Evolutionary conservation across 768 basidiomycete genomes (phyloP).

Genomic region (Phylloporus rhodoxanthus): DNA sequence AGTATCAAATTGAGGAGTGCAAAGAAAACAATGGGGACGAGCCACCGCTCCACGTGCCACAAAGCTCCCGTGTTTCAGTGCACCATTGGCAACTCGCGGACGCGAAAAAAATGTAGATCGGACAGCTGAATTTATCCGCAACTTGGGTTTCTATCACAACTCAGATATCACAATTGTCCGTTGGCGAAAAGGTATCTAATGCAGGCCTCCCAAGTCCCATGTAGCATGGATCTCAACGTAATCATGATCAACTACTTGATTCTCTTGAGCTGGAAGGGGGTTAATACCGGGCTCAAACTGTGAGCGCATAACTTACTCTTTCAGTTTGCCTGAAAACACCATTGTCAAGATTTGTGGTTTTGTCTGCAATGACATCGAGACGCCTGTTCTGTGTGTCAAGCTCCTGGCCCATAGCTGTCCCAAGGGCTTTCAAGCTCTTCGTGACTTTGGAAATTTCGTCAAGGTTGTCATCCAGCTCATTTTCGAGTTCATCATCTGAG

Average conservation of each 20-base stretch:
- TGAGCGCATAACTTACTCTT: conserved; percentile 46
- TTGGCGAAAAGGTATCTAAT: conserved; percentile 17
- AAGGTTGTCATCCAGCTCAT: conserved; percentile 89
- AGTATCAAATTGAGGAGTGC: neutral
- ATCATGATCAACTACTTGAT: conserved; percentile 40
- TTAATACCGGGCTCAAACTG: conserved; percentile 5
- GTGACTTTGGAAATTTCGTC: conserved; percentile 78
- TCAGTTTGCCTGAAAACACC: conserved; percentile 79
- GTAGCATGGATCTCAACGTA: neutral
- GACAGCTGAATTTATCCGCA: neutral
- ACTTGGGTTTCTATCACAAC: neutral
- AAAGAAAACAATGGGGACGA: neutral
- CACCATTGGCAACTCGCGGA: neutral
- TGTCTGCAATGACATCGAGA: conserved; percentile 70
- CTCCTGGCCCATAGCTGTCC: conserved; percentile 80
- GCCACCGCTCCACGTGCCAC: too few relatives aligned
- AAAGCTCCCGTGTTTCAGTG: too few relatives aligned
- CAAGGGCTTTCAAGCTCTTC: conserved; percentile 72
- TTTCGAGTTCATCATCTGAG: conserved; percentile 91
- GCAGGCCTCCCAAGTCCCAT: neutral
- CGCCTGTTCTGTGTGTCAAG: conserved; percentile 81
- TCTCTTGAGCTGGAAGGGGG: conserved; percentile 46
- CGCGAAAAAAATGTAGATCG: neutral
- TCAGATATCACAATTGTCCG: neutral
- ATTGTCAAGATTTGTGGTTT: conserved; percentile 70